Evolutionary conservation across 176 grass and related monocot species (phyloP).

Genomic region (Carex myosuroides): DNA sequence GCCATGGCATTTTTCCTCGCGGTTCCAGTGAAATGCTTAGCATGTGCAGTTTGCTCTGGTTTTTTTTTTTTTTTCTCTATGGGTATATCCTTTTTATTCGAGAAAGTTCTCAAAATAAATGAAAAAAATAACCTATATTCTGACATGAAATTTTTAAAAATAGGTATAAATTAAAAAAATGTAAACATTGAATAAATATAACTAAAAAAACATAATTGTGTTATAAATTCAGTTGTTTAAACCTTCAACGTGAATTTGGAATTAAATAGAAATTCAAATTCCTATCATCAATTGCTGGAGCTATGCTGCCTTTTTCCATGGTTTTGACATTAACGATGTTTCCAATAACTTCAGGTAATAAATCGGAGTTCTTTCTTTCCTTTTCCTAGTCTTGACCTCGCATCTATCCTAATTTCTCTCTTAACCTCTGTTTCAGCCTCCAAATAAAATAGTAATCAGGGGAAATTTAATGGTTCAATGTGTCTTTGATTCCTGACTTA

Average conservation of each 20-base stretch:
- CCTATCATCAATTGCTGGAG: too few relatives aligned
- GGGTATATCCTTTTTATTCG: too few relatives aligned
- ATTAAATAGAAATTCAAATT: too few relatives aligned
- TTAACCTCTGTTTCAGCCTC: not conserved
- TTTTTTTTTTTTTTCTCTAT: too few relatives aligned
- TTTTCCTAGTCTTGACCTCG: not conserved
- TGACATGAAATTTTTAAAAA: not conserved
- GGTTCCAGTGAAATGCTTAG: too few relatives aligned
- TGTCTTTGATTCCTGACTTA: not conserved
- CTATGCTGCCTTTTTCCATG: not conserved
- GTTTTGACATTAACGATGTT: not conserved
- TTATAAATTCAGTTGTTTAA: not conserved
- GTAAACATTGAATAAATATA: not conserved
- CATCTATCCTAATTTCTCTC: not conserved
- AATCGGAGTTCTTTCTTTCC: not conserved
- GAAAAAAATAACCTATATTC: not conserved
- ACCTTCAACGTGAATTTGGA: too few relatives aligned
- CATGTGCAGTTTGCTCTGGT: too few relatives aligned
- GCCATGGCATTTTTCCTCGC: too few relatives aligned
- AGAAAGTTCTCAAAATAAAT: not conserved
- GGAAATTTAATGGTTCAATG: not conserved
- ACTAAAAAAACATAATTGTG: not conserved
- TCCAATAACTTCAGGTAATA: not conserved
- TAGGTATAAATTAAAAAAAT: not conserved
- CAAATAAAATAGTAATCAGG: not conserved